phyloP scores from a whole-genome alignment of 306 rosid genomes.

The Cicer bijugum region DNA sequence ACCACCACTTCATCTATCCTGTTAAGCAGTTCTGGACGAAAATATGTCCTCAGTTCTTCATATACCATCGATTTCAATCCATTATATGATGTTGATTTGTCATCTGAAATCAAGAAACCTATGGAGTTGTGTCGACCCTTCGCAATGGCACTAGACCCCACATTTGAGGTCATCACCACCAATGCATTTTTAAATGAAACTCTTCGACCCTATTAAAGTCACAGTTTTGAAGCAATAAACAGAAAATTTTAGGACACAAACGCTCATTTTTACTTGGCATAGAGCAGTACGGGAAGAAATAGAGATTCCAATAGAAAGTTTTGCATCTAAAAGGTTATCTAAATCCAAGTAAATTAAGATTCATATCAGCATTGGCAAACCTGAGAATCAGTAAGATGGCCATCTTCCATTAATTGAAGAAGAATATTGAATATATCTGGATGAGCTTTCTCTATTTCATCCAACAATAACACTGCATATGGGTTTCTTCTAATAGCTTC shows the following conservation, averaged over 20 bases:
- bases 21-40: conserved; percentile 93
- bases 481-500: conserved; percentile 94
- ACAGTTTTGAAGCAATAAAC: conserved; percentile 44
- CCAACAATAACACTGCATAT: conserved; percentile 75
- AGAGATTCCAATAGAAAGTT: conserved; percentile 14
- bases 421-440: conserved; percentile 91
- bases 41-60: conserved; percentile 84
- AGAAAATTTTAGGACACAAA: conserved; percentile 30
- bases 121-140: conserved; percentile 68
- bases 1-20: conserved; percentile 90
- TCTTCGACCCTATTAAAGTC: conserved; percentile 69
- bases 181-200: conserved; percentile 85
- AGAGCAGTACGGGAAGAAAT: conserved; percentile 14
- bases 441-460: conserved; percentile 96
- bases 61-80: conserved; percentile 76
- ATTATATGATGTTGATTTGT: conserved; percentile 64
- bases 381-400: conserved; percentile 95
- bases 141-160: conserved; percentile 87
- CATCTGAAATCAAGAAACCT: conserved; percentile 69
- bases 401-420: conserved; percentile 85
- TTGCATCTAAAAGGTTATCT: background rate
- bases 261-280: conserved; percentile 16
- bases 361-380: conserved; percentile 49
- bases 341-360: conserved; percentile 24
- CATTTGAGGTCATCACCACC: conserved; percentile 95